These are phyloP conservation scores for Cryptococcus sp. DNA, from an alignment of 1,284 basidiomycete genomes.

Conservation along the genomic window DNA sequence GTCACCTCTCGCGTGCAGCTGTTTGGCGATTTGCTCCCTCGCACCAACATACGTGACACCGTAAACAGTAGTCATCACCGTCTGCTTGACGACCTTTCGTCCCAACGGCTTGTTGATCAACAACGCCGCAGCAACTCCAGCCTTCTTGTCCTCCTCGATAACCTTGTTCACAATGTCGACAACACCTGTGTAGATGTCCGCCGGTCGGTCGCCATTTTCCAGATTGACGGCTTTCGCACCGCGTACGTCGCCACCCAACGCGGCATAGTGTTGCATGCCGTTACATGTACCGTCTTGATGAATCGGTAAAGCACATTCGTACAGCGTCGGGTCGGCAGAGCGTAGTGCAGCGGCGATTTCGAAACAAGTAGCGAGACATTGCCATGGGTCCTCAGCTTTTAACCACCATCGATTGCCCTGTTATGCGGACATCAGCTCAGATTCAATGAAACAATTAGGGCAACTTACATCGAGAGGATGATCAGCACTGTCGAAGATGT, in stretches of 20 bases:
- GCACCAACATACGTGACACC: slow-evolving; percentile 96
- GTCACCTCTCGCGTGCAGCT: slow-evolving; percentile 76
- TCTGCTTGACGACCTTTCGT: slow-evolving; percentile 98
- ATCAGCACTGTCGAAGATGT: slow-evolving; percentile 81
- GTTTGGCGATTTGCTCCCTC: slow-evolving; percentile 89
- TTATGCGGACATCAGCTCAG: slow-evolving; percentile 2
- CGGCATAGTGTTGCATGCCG: slow-evolving; percentile 97
- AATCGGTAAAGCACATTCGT: slow-evolving; percentile 77
- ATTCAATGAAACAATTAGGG: too few species aligned
- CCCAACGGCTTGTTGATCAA: slow-evolving; percentile 78
- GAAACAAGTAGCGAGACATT: slow-evolving; percentile 88
- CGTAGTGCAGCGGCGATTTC: slow-evolving; percentile 79
- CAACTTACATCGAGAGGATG: slow-evolving; percentile 72
- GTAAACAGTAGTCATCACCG: slow-evolving; percentile 99
- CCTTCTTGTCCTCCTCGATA: slow-evolving; percentile 55
- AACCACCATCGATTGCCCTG: slow-evolving; percentile 84
- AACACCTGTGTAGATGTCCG: slow-evolving; percentile 97
- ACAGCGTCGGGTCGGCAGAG: slow-evolving; percentile 70
- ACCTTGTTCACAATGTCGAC: slow-evolving; percentile 63
- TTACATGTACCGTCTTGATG: slow-evolving; percentile 99
- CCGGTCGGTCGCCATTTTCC: slow-evolving; percentile 78
- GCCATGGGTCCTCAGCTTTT: slow-evolving; percentile 94
- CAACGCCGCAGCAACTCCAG: slow-evolving; percentile 62
- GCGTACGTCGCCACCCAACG: slow-evolving; percentile 85
- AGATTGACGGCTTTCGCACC: slow-evolving; percentile 95